These are phyloP conservation scores for Claviceps sp. DNA, from an alignment of 2,329 filamentous ascomycete species.

Conservation along the genomic window DNA sequence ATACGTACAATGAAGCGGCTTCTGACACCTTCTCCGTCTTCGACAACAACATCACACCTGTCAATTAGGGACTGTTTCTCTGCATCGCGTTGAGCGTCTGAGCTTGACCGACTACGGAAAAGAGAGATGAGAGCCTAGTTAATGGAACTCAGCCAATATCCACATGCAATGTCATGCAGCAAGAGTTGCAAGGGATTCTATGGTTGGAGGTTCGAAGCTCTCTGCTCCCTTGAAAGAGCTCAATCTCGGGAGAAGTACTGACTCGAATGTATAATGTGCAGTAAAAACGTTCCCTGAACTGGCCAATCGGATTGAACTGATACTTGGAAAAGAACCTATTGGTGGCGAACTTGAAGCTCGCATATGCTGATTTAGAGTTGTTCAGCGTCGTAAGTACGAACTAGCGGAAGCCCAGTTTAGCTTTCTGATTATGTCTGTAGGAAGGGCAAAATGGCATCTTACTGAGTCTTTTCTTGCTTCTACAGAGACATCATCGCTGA, in stretches of 20 bases:
- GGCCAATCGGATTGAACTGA: constrained; percentile 42
- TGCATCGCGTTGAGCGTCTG: constrained; percentile 41
- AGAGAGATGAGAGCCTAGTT: constrained; percentile 53
- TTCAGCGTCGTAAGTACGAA: constrained; percentile 64
- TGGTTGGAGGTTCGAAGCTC: not conserved
- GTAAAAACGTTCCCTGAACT: constrained; percentile 49
- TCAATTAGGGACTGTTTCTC: constrained; percentile 61
- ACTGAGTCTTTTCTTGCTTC: constrained; percentile 59
- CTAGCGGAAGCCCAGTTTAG: constrained; percentile 23
- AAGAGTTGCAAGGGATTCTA: not conserved
- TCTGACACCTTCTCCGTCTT: constrained; percentile 56
- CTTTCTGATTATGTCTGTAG: not conserved
- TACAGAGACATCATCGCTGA: constrained; percentile 65
- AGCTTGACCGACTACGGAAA: constrained; percentile 51
- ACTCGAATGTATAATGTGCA: constrained; percentile 65
- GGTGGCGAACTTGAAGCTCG: constrained; percentile 54
- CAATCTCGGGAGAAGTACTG: constrained; percentile 7
- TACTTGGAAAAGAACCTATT: constrained; percentile 62
- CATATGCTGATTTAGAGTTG: constrained; percentile 68
- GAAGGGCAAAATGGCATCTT: constrained; percentile 4
- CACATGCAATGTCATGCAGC: not conserved
- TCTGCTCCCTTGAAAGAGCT: not conserved
- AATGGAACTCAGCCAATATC: not conserved
- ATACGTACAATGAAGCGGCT: constrained; percentile 65
- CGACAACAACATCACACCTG: constrained; percentile 58